Percentiles rank a stretch among this genome's conserved stretches.
These are phyloP conservation scores for Cyclaneusma minus DNA, from an alignment of 2,329 filamentous ascomycete species.

Conservation along the genomic window DNA sequence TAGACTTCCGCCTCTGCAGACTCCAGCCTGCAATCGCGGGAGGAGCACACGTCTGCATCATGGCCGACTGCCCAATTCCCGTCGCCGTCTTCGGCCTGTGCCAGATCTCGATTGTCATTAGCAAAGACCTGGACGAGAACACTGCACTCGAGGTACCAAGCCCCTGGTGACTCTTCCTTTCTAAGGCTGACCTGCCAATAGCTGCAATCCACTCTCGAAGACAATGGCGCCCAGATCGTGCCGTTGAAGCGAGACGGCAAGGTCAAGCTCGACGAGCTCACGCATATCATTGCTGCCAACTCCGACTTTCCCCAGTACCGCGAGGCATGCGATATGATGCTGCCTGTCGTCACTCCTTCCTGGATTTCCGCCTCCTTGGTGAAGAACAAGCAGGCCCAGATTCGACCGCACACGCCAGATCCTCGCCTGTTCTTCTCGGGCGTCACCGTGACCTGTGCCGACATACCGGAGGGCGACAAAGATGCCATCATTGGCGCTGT, in stretches of 20 bases:
- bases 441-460: constrained; percentile 67
- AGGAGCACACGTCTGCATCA: too few relatives aligned
- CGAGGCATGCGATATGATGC: constrained; percentile 57
- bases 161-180: too few relatives aligned
- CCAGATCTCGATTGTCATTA: too few relatives aligned
- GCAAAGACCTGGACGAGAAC: too few relatives aligned
- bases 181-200: too few relatives aligned
- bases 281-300: constrained; percentile 57
- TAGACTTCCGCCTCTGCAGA: too few relatives aligned
- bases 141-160: too few relatives aligned
- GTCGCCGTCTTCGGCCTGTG: too few relatives aligned
- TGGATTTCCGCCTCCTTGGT: constrained; percentile 65
- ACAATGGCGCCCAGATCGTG: constrained; percentile 20
- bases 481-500: constrained; percentile 86
- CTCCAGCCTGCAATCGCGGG: too few relatives aligned
- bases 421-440: constrained; percentile 80
- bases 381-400: constrained; percentile 56
- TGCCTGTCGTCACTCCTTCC: constrained; percentile 66
- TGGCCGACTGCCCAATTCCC: too few relatives aligned
- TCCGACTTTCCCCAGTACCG: constrained; percentile 86
- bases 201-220: constrained; percentile 12
- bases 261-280: constrained; percentile 29
- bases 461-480: constrained; percentile 73
- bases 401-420: constrained; percentile 79
- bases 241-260: constrained; percentile 22